A percentile compares a stretch with the other conserved stretches of the same genome.
Conservation (phyloP, 73 alveolate species). For the Paramecium octaurelia region DNA sequence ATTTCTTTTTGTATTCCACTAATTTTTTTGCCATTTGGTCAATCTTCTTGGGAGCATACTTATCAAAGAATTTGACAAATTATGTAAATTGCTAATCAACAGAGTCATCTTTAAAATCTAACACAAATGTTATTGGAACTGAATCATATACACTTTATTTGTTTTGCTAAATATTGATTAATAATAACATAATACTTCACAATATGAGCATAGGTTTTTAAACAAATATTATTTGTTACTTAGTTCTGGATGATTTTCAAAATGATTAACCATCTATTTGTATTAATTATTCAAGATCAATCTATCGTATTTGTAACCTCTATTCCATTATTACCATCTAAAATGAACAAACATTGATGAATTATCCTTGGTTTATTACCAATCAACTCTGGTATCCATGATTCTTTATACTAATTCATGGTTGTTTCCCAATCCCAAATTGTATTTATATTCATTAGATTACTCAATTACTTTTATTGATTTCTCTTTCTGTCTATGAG, state of each 20-base stretch:
- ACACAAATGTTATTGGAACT: conserved; percentile 79
- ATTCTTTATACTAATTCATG: conserved; percentile 62
- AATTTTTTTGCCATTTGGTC: conserved; percentile 62
- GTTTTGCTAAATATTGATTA: neutral
- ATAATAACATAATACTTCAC: conserved; percentile 59
- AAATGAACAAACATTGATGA: conserved; percentile 73
- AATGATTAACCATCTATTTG: conserved; percentile 84
- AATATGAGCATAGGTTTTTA: conserved; percentile 69
- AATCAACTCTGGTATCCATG: conserved; percentile 65
- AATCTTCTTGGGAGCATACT: conserved; percentile 52
- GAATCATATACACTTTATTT: conserved; percentile 77
- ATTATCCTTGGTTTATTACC: conserved; percentile 61
- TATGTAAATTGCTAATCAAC: conserved; percentile 26
- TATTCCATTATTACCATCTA: conserved; percentile 76
- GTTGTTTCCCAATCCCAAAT: conserved; percentile 68
- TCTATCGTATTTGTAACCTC: conserved; percentile 72
- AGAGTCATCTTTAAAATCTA: conserved; percentile 69
- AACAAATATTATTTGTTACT: conserved; percentile 79
- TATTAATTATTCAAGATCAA: conserved; percentile 60
- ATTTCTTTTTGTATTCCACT: conserved; percentile 63
- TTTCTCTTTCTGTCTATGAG: conserved; percentile 36
- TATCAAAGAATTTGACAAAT: conserved; percentile 55
- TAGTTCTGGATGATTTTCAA: conserved; percentile 81
- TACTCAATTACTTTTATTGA: neutral
- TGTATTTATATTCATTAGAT: conserved; percentile 30